These are phyloP conservation scores for Talaromyces rugulosus DNA, from an alignment of 2,329 filamentous ascomycete genomes.

Conservation along the genomic window DNA sequence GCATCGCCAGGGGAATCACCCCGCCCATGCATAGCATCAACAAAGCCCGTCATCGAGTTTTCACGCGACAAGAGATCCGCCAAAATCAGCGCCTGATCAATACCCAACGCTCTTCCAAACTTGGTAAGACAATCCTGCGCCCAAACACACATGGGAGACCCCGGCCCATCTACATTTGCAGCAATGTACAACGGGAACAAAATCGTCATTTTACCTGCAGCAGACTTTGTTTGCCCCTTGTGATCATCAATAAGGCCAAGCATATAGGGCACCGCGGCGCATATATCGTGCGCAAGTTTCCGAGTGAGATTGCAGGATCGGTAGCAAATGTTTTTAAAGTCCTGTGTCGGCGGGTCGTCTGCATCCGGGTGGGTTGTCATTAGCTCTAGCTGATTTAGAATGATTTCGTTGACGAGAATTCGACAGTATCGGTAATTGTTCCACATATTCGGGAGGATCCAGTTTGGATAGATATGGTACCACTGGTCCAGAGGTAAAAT, in stretches of 20 bases:
- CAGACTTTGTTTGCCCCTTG: slow-evolving; percentile 16
- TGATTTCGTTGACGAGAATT: slow-evolving; percentile 49
- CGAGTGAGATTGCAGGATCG: slow-evolving; percentile 24
- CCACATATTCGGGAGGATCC: slow-evolving; percentile 54
- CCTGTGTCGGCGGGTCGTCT: slow-evolving; percentile 19
- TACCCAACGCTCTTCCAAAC: slow-evolving; percentile 31
- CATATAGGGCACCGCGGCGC: slow-evolving; percentile 33
- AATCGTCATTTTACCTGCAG: slow-evolving; percentile 30
- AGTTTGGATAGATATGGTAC: slow-evolving; percentile 54
- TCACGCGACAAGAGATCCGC: slow-evolving; percentile 25
- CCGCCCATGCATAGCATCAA: background rate
- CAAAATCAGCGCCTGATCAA: slow-evolving; percentile 36
- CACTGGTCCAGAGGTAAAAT: slow-evolving; percentile 38
- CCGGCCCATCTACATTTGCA: slow-evolving; percentile 26
- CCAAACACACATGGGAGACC: slow-evolving; percentile 28
- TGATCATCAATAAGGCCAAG: slow-evolving; percentile 23
- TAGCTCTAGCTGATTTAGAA: slow-evolving; percentile 33
- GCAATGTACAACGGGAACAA: slow-evolving; percentile 37
- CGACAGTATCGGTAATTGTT: slow-evolving; percentile 58
- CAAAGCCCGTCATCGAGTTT: background rate
- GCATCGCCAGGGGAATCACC: background rate
- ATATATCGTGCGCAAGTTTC: slow-evolving; percentile 32
- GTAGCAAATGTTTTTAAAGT: slow-evolving; percentile 27
- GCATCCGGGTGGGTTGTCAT: slow-evolving; percentile 20
- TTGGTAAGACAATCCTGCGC: slow-evolving; percentile 24